A percentile compares a stretch with the other conserved stretches of the same genome.
Conservation (phyloP, 768 basidiomycete species). For the Lyophyllum decastes region DNA sequence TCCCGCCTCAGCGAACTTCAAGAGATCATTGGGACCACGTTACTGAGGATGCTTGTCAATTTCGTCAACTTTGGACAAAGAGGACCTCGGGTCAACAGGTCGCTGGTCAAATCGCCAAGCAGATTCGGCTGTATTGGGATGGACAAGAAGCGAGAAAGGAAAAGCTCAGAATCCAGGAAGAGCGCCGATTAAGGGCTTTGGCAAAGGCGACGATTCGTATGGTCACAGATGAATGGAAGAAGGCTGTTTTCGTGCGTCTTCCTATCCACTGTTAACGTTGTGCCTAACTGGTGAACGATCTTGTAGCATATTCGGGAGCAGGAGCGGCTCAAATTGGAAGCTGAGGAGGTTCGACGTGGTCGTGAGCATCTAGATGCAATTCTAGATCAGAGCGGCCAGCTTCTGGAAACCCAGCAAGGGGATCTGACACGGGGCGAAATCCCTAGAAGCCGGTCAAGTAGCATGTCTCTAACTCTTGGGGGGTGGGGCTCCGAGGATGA, state of each 20-base stretch:
- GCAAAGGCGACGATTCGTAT: slow-evolving; percentile 73
- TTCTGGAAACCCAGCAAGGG: slow-evolving; percentile 81
- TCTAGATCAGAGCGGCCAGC: slow-evolving; percentile 83
- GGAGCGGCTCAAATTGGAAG: slow-evolving; percentile 61
- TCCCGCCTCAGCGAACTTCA: slow-evolving; percentile 32
- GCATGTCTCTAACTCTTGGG: slow-evolving; percentile 36
- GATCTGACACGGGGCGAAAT: slow-evolving; percentile 57
- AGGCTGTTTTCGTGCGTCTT: slow-evolving; percentile 75
- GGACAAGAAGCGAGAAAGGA: slow-evolving; percentile 62
- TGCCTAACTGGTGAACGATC: slow-evolving; percentile 2
- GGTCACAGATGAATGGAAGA: slow-evolving; percentile 83
- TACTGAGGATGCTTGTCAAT: slow-evolving; percentile 43
- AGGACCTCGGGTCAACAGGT: slow-evolving; percentile 37
- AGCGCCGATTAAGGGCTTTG: slow-evolving; percentile 62
- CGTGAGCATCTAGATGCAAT: slow-evolving; percentile 90
- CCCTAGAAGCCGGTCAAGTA: slow-evolving; percentile 61
- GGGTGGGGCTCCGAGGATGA: slow-evolving; percentile 39
- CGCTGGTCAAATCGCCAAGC: slow-evolving; percentile 59
- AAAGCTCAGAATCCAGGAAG: slow-evolving; percentile 57
- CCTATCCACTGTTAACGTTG: slow-evolving; percentile 2
- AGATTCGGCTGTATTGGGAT: slow-evolving; percentile 78
- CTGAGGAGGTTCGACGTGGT: slow-evolving; percentile 77
- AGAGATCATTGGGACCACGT: slow-evolving; percentile 63
- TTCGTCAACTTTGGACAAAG: slow-evolving; percentile 25
- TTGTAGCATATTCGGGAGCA: slow-evolving; percentile 73